A percentile compares a stretch with the other conserved stretches of the same genome.
Conservation (phyloP, 2,329 filamentous ascomycete genomes). For the Trichoderma afroharzianum region DNA sequence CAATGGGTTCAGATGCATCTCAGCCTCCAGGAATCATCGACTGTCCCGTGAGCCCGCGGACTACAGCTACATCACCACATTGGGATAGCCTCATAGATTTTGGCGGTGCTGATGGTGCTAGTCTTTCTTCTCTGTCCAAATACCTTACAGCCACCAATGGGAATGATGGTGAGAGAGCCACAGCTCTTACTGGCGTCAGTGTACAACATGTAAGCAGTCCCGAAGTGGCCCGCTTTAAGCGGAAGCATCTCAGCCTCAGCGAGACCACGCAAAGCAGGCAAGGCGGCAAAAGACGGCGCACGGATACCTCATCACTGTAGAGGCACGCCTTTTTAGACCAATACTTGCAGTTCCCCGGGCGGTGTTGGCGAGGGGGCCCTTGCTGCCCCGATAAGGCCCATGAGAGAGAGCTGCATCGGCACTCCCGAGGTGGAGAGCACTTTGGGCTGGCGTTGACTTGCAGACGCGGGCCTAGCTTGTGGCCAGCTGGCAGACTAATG, state of each 20-base stretch:
- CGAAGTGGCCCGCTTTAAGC: not conserved
- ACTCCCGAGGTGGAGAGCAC: conserved; percentile 16
- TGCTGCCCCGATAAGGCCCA: conserved; percentile 6
- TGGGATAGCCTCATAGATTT: not conserved
- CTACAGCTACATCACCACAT: not conserved
- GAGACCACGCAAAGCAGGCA: not conserved
- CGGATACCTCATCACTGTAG: not conserved
- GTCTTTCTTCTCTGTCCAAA: not conserved
- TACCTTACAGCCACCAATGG: not conserved
- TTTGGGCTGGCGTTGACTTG: conserved; percentile 13
- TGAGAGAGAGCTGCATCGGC: conserved; percentile 14
- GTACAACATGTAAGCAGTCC: not conserved
- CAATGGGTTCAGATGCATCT: not conserved
- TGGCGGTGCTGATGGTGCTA: not conserved
- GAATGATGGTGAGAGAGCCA: not conserved
- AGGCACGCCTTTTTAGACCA: not conserved
- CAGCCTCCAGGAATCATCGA: not conserved
- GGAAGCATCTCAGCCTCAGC: not conserved
- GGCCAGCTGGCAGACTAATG: not conserved
- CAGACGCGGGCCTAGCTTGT: conserved; percentile 11
- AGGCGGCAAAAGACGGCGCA: not conserved
- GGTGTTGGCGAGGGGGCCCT: conserved; percentile 1
- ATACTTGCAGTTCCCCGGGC: not conserved
- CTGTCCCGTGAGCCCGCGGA: not conserved
- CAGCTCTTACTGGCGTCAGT: not conserved